Evolutionary conservation across 805 yeast genomes (phyloP).

Genomic region (Candida maesae): DNA sequence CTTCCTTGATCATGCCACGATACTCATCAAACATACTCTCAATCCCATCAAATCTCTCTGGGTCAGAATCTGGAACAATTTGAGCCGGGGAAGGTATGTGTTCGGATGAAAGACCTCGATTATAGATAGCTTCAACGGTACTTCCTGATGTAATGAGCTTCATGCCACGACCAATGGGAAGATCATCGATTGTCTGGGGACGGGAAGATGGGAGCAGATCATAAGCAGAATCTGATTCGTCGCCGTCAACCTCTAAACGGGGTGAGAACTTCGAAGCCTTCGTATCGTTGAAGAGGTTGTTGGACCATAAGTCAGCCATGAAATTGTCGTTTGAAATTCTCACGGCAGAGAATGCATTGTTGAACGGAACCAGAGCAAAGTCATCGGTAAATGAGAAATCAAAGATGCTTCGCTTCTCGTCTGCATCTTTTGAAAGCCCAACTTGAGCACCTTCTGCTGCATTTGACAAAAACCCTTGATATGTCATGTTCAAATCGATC

Average conservation of each 20-base stretch:
- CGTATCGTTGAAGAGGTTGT: neutral
- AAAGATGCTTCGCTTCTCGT: neutral
- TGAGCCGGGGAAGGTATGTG: neutral
- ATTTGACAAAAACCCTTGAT: neutral
- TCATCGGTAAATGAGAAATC: neutral
- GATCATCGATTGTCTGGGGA: neutral
- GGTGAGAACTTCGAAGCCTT: neutral
- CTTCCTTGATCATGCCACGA: too few species aligned
- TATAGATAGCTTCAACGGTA: constrained; percentile 7
- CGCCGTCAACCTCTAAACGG: neutral
- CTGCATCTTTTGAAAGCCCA: neutral
- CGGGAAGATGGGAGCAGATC: neutral
- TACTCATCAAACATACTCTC: neutral
- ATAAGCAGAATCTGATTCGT: neutral
- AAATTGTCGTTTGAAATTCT: neutral
- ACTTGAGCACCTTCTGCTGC: neutral
- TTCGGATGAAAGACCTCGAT: neutral
- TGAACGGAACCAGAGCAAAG: neutral
- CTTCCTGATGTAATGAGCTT: constrained; percentile 15
- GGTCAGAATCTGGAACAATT: neutral
- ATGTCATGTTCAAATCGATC: too few species aligned
- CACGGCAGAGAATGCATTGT: neutral
- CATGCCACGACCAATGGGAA: constrained; percentile 10
- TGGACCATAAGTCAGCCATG: neutral
- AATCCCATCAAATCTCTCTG: neutral